phyloP scores from a whole-genome alignment of 2,329 filamentous ascomycete species.

The Colletotrichum camelliae region DNA sequence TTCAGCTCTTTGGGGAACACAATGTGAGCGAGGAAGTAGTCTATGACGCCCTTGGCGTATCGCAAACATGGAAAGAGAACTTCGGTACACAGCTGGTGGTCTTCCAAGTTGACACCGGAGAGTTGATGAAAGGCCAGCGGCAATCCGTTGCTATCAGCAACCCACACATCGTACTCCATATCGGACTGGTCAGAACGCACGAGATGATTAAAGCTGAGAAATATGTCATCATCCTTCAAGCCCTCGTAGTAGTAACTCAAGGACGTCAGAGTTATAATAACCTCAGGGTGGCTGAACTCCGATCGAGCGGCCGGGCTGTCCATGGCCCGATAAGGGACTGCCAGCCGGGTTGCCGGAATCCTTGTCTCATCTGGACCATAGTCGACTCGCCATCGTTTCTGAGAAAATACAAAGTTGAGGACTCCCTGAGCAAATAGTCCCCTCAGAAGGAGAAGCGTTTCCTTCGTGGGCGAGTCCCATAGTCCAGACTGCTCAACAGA shows the following conservation, averaged over 20 bases:
- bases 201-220: no score
- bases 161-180: conserved; percentile 59
- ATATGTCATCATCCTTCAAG: conserved; percentile 54
- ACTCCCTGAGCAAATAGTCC: conserved; percentile 63
- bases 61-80: conserved; percentile 59
- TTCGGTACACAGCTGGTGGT: conserved; percentile 50
- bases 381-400: conserved; percentile 70
- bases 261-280: conserved; percentile 60
- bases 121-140: conserved; percentile 44
- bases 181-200: no score
- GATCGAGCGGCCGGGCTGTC: conserved; percentile 59
- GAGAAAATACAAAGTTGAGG: conserved; percentile 54
- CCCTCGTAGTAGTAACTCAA: conserved; percentile 64
- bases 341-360: conserved; percentile 50
- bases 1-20: conserved; percentile 68
- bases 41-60: conserved; percentile 57
- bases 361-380: conserved; percentile 60
- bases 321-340: conserved; percentile 66
- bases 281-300: conserved; percentile 68
- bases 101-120: conserved; percentile 62
- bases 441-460: conserved; percentile 52
- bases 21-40: conserved; percentile 66
- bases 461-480: conserved; percentile 38
- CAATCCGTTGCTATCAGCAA: conserved; percentile 36
- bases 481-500: no score